Base-by-base conservation (phyloP, 1,139 yeast species). In the Diutina neorugosa region DNA sequence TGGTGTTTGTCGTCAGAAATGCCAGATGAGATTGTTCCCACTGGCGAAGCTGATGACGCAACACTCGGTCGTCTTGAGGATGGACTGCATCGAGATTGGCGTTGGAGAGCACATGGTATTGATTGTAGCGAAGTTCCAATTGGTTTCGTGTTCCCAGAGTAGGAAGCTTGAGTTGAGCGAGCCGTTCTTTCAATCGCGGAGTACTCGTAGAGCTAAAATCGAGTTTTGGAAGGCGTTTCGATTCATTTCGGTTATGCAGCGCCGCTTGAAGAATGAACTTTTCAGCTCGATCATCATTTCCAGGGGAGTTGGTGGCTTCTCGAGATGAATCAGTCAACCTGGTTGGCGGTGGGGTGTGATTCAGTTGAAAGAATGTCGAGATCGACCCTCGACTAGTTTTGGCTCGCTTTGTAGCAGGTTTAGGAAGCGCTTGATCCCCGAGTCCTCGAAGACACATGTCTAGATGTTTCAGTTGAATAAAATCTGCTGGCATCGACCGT, bases 71-170 rank as follows among this genome's bases (percentile, higher is more conserved):
- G 18, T 46, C 50, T 11, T 25, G 40, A n/a, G 40, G 50, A 8
- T 27, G 40, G n/a, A n/a, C 25, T 2, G 20, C 50, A 12, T 46
- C 50, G 37, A 46, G 31, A 18, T 46, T 46, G 50, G 50, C 50
- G 18, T 46, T 46, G 19, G 25, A 46, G 20, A 46, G 12, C 42
- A 85, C 81, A 56, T 86, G 81, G 70, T 84, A 91, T 58, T 91
- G 95, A 56, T 82, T 82, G 63, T 86, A 86, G 51, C 98, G 70
- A 37, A 78, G 69, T 57, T 87, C 91, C 59, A 90, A 63, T 58
- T 80, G 85, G 25, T 69, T 69, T 57, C 88, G 70, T 2, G 83
- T 68, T 0, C 98, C 98, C 4, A 64, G 63, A 0, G 80, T 73
- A 0, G 91, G 79, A 6, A 91, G 64, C 20, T 80, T 79, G 37